These are phyloP conservation scores for Debaryomyces coudertii DNA, from an alignment of 1,139 yeast species.

Conservation along the genomic window DNA sequence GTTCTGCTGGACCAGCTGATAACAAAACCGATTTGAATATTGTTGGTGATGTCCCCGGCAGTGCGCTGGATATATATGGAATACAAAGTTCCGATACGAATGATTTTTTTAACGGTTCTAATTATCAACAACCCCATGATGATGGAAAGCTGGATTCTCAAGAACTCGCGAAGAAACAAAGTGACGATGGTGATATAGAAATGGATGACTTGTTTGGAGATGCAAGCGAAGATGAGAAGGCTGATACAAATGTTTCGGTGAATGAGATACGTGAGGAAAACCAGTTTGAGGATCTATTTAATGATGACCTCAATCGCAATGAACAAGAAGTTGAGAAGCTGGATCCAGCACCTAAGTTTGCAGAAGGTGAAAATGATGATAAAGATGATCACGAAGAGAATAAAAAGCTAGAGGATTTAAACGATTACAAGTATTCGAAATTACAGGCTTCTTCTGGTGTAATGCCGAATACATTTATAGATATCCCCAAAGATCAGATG, in stretches of 20 bases:
- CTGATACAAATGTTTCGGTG: slow-evolving; percentile 14
- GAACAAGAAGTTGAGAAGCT: neutral
- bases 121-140: neutral
- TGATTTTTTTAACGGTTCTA: slow-evolving; percentile 24
- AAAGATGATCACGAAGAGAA: slow-evolving; percentile 7
- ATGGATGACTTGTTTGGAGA: slow-evolving; percentile 50
- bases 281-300: slow-evolving; percentile 3
- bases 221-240: slow-evolving; percentile 32
- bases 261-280: slow-evolving; percentile 12
- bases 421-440: slow-evolving; percentile 9
- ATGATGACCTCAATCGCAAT: neutral
- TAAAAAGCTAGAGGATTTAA: slow-evolving; percentile 15
- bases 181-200: slow-evolving; percentile 30
- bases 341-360: neutral
- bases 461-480: slow-evolving; percentile 31
- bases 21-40: slow-evolving; percentile 16
- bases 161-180: slow-evolving; percentile 9
- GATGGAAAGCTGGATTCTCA: slow-evolving; percentile 15
- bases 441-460: neutral
- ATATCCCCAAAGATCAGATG: slow-evolving; percentile 64
- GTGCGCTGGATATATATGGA: slow-evolving; percentile 29
- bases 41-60: slow-evolving; percentile 19
- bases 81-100: slow-evolving; percentile 23
- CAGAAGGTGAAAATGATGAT: slow-evolving; percentile 8
- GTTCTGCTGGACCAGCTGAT: slow-evolving; percentile 28